phyloP scores from a whole-genome alignment of 768 basidiomycete species.

The Termitomyces eurrhizus region DNA sequence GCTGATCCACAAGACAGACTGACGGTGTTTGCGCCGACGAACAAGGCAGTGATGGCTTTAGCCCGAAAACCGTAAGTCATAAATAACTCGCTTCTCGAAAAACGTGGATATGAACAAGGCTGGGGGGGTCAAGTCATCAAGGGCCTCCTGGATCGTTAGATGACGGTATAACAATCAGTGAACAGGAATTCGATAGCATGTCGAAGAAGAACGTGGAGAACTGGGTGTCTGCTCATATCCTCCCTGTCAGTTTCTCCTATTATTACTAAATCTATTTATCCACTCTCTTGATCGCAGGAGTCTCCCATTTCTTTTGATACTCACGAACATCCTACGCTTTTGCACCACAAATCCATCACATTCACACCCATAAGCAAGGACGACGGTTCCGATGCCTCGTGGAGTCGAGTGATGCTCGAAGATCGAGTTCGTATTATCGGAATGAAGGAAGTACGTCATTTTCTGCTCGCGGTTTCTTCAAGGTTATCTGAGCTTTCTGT shows the following conservation, averaged over 20 bases:
- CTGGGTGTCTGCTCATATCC: slow-evolving; percentile 82
- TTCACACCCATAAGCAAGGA: slow-evolving; percentile 40
- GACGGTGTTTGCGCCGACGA: slow-evolving; percentile 80
- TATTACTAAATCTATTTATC: neutral
- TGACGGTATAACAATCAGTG: slow-evolving; percentile 53
- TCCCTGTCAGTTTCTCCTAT: slow-evolving; percentile 51
- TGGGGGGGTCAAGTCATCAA: slow-evolving; percentile 48
- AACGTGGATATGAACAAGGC: neutral
- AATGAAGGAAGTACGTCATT: slow-evolving; percentile 53
- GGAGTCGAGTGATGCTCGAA: slow-evolving; percentile 57
- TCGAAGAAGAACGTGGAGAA: slow-evolving; percentile 67
- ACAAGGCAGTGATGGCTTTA: slow-evolving; percentile 83
- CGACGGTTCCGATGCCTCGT: slow-evolving; percentile 39
- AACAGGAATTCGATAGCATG: slow-evolving; percentile 58
- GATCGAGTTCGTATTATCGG: slow-evolving; percentile 50
- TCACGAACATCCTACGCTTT: slow-evolving; percentile 52
- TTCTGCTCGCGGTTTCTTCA: neutral
- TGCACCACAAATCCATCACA: slow-evolving; percentile 52
- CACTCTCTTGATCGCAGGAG: slow-evolving; percentile 27
- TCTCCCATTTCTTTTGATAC: slow-evolving; percentile 45
- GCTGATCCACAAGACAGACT: slow-evolving; percentile 28
- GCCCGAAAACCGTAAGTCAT: slow-evolving; percentile 73
- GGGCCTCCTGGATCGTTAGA: slow-evolving; percentile 34
- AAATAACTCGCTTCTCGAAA: neutral
- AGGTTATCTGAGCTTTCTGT: neutral